A percentile compares a stretch with the other conserved stretches of the same genome.
Evolutionary conservation across 345 rosid genomes (phyloP).

Genomic region (Abelmoschus esculentus): DNA sequence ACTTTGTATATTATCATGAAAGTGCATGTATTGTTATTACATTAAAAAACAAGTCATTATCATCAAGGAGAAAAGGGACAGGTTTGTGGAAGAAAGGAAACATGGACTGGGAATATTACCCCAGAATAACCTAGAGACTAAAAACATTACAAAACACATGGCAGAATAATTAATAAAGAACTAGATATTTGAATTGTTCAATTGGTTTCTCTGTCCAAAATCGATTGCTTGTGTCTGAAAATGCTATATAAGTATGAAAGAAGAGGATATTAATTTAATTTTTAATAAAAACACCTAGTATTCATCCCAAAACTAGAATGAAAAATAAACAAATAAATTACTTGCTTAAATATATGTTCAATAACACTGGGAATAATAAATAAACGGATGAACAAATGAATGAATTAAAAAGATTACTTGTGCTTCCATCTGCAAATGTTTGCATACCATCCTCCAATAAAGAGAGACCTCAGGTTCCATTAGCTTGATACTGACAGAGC

Average conservation of each 20-base stretch:
- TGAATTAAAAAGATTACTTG: slow-evolving; percentile 40
- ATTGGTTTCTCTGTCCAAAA: neutral
- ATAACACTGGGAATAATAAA: neutral
- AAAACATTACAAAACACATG: neutral
- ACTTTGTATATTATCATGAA: neutral
- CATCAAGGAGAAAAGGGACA: neutral
- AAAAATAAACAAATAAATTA: neutral
- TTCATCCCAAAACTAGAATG: neutral
- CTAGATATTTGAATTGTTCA: neutral
- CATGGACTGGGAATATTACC: neutral
- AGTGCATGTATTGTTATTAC: neutral
- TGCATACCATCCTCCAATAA: slow-evolving; percentile 70
- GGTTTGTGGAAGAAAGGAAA: neutral
- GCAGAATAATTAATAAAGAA: neutral
- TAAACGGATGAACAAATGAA: neutral
- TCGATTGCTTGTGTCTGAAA: neutral
- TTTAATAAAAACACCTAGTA: neutral
- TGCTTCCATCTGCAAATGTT: slow-evolving; percentile 68
- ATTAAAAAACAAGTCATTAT: slow-evolving; percentile 1
- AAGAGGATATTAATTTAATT: neutral
- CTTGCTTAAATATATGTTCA: neutral
- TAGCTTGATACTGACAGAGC: slow-evolving; percentile 34
- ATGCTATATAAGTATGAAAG: neutral
- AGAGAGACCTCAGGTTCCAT: slow-evolving; percentile 85
- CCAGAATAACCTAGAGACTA: neutral